Evolutionary conservation across 768 basidiomycete species (phyloP).

Genomic region (Strobilomyces confusus): DNA sequence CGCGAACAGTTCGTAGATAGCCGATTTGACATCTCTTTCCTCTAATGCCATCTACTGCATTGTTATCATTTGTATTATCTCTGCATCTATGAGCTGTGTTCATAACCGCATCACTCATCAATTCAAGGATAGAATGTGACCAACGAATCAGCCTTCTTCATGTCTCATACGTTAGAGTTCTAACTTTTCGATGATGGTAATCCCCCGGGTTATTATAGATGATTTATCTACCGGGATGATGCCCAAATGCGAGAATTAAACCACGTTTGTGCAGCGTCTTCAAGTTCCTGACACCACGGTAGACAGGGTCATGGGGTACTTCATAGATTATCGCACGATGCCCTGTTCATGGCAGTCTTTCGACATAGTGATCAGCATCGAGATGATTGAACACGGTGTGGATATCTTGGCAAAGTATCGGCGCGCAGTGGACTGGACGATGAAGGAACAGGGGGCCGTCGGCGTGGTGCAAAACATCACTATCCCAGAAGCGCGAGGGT

Average conservation of each 20-base stretch:
- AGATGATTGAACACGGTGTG: no score
- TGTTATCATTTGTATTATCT: slow-evolving; percentile 24
- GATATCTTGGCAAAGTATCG: no score
- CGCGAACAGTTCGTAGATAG: slow-evolving; percentile 7
- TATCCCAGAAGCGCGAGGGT: no score
- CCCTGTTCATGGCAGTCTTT: neutral
- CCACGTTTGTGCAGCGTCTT: no score
- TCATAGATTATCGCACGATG: slow-evolving; percentile 4
- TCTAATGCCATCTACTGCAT: slow-evolving; percentile 20
- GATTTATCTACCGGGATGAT: neutral
- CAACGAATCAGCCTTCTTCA: neutral
- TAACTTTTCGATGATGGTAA: no score
- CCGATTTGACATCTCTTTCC: slow-evolving; percentile 7
- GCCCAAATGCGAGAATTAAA: neutral
- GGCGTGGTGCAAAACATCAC: no score
- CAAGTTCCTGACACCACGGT: neutral
- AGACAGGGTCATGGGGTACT: neutral
- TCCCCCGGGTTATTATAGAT: no score
- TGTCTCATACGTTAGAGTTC: no score
- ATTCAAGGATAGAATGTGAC: slow-evolving; percentile 4
- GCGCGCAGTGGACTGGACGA: no score
- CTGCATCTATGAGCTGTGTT: slow-evolving; percentile 23
- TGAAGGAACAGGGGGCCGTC: no score
- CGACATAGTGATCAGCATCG: no score
- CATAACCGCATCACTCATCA: slow-evolving; percentile 7